phyloP scores from a whole-genome alignment of 129 eudicot genomes.

The Escallonia herrerae region DNA sequence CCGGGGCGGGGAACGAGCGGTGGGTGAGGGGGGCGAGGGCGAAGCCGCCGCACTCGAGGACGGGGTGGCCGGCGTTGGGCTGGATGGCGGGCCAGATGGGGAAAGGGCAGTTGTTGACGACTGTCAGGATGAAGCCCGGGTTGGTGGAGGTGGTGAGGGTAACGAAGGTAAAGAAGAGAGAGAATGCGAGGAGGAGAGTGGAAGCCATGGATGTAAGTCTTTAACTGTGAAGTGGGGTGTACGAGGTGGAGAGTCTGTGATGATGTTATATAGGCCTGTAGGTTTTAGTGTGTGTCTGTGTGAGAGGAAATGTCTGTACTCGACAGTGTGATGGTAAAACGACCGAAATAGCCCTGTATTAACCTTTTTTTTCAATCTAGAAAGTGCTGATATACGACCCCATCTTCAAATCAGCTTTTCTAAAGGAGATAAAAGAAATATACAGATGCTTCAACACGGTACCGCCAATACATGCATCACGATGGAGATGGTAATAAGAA shows the following conservation, averaged over 20 bases:
- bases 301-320: too few relatives aligned
- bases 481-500: too few relatives aligned
- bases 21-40: slow-evolving; percentile 51
- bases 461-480: too few relatives aligned
- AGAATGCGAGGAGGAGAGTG: not conserved
- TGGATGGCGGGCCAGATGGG: slow-evolving; percentile 97
- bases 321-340: too few relatives aligned
- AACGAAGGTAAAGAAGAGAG: slow-evolving; percentile 19
- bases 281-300: too few relatives aligned
- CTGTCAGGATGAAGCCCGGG: slow-evolving; percentile 47
- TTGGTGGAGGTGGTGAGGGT: slow-evolving; percentile 30
- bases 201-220: slow-evolving; percentile 25
- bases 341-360: too few relatives aligned
- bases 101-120: slow-evolving; percentile 94
- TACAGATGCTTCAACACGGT: too few relatives aligned
- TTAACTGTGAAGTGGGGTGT: not conserved
- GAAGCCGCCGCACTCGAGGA: slow-evolving; percentile 88
- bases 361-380: too few relatives aligned
- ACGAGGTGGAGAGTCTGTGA: not conserved
- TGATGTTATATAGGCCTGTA: slow-evolving; percentile 23
- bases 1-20: slow-evolving; percentile 85
- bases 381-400: too few relatives aligned
- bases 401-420: too few relatives aligned
- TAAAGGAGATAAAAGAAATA: too few relatives aligned
- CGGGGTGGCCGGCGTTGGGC: slow-evolving; percentile 82